phyloP scores from a whole-genome alignment of 2,329 filamentous ascomycete species.

The Ilyonectria destructans region DNA sequence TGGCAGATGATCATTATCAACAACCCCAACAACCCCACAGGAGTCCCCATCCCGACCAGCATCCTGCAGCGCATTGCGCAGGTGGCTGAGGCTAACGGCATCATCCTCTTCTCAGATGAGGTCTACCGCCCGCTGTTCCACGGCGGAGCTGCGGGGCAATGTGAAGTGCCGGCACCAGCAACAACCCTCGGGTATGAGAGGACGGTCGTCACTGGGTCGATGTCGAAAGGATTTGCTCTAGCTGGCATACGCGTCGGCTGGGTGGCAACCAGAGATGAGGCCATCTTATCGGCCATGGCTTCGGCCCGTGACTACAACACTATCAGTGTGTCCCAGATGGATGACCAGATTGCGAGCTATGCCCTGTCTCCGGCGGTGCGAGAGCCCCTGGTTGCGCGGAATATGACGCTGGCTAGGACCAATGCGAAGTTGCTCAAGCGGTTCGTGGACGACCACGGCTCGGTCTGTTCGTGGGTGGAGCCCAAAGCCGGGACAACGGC shows the following conservation, averaged over 20 bases:
- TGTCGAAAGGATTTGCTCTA: constrained; percentile 89
- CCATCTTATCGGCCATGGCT: constrained; percentile 76
- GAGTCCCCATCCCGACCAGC: constrained; percentile 76
- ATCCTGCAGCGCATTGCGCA: constrained; percentile 75
- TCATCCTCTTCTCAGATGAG: constrained; percentile 83
- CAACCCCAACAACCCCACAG: constrained; percentile 89
- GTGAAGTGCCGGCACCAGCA: constrained; percentile 72
- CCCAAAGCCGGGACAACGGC: constrained; percentile 87
- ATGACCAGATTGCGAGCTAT: constrained; percentile 84
- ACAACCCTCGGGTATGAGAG: constrained; percentile 81
- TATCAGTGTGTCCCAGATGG: constrained; percentile 87
- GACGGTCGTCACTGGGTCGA: constrained; percentile 82
- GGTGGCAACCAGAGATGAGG: constrained; percentile 78
- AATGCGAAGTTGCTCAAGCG: constrained; percentile 78
- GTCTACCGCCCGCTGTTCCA: constrained; percentile 91
- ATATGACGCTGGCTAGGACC: constrained; percentile 74
- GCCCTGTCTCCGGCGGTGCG: constrained; percentile 72
- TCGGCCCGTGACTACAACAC: constrained; percentile 85
- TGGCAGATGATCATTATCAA: constrained; percentile 67
- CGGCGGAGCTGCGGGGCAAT: constrained; percentile 65
- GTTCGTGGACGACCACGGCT: constrained; percentile 77
- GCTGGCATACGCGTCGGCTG: constrained; percentile 89
- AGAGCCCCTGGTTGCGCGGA: constrained; percentile 65
- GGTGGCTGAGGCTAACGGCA: constrained; percentile 74
- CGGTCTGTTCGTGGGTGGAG: constrained; percentile 79